Evolutionary conservation across 768 basidiomycete genomes (phyloP).

Genomic region (Lactarius evosmus): DNA sequence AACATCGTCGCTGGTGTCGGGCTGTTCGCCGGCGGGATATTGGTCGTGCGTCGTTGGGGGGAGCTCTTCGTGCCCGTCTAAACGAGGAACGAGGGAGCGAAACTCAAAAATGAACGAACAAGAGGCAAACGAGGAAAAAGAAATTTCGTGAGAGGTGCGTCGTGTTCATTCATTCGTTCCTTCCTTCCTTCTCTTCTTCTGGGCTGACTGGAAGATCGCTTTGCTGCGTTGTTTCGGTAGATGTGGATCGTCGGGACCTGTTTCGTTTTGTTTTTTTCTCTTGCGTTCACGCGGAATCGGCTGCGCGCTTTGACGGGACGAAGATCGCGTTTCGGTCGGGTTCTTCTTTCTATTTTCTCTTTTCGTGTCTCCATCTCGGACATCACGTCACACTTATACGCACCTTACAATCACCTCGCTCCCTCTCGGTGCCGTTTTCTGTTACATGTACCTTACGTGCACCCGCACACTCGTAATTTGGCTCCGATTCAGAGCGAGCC

Average conservation of each 20-base stretch:
- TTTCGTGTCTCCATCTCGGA: background rate
- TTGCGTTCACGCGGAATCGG: background rate
- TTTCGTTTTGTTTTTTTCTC: too few relatives aligned
- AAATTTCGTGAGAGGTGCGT: background rate
- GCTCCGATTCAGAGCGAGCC: too few relatives aligned
- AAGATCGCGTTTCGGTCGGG: background rate
- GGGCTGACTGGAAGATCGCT: too few relatives aligned
- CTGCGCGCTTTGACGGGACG: background rate
- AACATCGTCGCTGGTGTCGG: conserved; percentile 62
- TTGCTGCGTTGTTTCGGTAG: background rate
- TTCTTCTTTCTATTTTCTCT: too few relatives aligned
- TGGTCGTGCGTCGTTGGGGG: conserved; percentile 73
- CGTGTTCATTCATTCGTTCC: background rate
- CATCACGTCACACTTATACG: background rate
- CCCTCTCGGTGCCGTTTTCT: background rate
- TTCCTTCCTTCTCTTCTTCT: background rate
- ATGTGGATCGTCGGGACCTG: background rate
- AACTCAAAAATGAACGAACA: too few relatives aligned
- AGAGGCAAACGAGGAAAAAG: background rate
- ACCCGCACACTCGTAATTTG: background rate
- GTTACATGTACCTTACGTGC: conserved; percentile 5
- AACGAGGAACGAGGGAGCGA: conserved; percentile 16
- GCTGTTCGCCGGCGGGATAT: conserved; percentile 68
- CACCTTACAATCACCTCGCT: background rate
- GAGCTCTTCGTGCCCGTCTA: conserved; percentile 70